phyloP scores from a whole-genome alignment of 768 basidiomycete genomes.

The Tephrocybe sp. region DNA sequence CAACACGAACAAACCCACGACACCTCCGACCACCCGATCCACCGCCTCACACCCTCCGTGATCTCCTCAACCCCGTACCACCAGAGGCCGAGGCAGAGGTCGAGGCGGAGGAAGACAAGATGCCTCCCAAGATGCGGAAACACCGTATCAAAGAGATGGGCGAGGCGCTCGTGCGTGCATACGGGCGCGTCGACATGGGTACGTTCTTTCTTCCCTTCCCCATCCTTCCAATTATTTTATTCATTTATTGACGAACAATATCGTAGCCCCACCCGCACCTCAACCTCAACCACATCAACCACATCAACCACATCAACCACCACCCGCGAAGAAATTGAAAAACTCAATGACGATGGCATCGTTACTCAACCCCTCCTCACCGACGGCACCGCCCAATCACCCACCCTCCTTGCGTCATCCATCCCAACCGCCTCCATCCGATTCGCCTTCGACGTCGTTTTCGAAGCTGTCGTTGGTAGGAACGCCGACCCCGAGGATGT shows the following conservation, averaged over 20 bases:
- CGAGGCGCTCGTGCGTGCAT: slow-evolving; percentile 25
- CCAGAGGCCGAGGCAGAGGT: slow-evolving; percentile 2
- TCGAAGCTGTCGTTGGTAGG: slow-evolving; percentile 47
- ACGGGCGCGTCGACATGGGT: background rate
- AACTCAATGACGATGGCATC: no score
- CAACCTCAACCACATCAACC: no score
- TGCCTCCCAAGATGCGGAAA: slow-evolving; percentile 69
- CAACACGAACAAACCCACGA: no score
- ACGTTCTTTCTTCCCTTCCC: background rate
- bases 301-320: no score
- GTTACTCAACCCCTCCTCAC: no score
- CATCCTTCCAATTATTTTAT: background rate
- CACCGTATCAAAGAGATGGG: slow-evolving; percentile 35
- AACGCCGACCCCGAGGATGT: slow-evolving; percentile 33
- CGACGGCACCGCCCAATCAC: background rate
- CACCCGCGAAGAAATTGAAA: no score
- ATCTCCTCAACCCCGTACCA: background rate
- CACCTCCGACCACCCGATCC: slow-evolving; percentile 9
- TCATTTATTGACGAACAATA: background rate
- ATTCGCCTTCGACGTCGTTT: slow-evolving; percentile 48
- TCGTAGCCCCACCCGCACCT: background rate
- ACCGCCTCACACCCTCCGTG: background rate
- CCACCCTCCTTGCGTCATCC: background rate
- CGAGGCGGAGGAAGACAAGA: slow-evolving; percentile 31
- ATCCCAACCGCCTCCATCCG: no score